Evolutionary conservation across 768 basidiomycete species (phyloP), one percentile per base, ranked within the genome.

Genomic region (Hortiboletus campestris): DNA sequence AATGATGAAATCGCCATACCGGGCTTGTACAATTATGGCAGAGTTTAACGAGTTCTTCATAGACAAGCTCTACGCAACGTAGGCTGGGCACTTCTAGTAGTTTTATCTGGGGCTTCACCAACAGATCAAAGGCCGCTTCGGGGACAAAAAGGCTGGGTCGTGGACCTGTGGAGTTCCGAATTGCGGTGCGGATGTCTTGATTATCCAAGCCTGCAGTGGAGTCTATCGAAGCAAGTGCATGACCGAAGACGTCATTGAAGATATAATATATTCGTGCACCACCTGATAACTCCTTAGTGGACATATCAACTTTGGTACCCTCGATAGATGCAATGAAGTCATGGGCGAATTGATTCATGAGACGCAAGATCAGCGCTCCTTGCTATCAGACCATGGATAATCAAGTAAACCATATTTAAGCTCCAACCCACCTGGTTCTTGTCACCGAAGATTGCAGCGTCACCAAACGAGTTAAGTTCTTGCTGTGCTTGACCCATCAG

Each of bases 201-300:
- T 90, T 86, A 55, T 94, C 94, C 51, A 99, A 79, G 67, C 95
- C 95, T 46, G 85, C 80, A 14, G 94, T 93, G 1, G 97, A 87
- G 67, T 98, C 90, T 65, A 99, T 92, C 7, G 84, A 88, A 52
- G 85, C 82, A 8, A 99, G 84, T 1, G 96, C 97, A 49, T 89
- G 81, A 2, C 97, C 97, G 67, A 98, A 99, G 50, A 98, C 84
- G 66, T 98, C 97, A 69, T 98, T 94, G 82, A 99, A 99, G 70
- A 99, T 98, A 76, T 98, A 98, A 74, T 98, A 98, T 74, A 99
- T 94, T 51, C 97, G 84, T 22, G 97, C 97, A 44, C 97, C 97
- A 40, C 97, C 97, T 7, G 91, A 98, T 16, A 99, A 85, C 70
- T 99, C 97, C 70, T 99, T 99, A 1, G 97, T 99, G 2, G 94